phyloP scores from a whole-genome alignment of 2,329 filamentous ascomycete species.

The Aureobasidium namibiae region DNA sequence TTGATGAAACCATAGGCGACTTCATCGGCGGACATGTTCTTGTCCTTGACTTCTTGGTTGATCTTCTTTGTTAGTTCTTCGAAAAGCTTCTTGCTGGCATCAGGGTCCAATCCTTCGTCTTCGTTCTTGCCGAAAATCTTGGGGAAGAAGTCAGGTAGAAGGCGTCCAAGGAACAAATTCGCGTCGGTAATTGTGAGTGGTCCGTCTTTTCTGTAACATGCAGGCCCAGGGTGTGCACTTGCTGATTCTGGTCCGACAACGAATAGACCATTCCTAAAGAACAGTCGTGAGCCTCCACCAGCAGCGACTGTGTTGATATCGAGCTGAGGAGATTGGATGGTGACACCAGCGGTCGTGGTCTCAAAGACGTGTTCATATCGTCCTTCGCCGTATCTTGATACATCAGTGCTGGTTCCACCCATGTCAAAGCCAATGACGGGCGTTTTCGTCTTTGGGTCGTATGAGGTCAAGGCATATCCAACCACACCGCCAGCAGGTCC shows the following conservation, averaged over 20 bases:
- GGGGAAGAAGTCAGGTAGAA: conserved; percentile 86
- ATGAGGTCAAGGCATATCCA: conserved; percentile 85
- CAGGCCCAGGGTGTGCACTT: conserved; percentile 79
- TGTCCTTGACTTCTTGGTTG: conserved; percentile 60
- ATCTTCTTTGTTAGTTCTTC: conserved; percentile 68
- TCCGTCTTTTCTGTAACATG: conserved; percentile 83
- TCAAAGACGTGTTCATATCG: conserved; percentile 91
- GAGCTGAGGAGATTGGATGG: conserved; percentile 83
- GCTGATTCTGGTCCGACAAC: conserved; percentile 86
- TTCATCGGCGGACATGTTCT: conserved; percentile 66
- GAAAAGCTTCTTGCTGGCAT: conserved; percentile 68
- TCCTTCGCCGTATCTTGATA: conserved; percentile 71
- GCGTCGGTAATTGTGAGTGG: conserved; percentile 91
- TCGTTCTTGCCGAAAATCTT: conserved; percentile 92
- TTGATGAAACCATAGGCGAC: conserved; percentile 85
- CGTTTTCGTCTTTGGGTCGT: conserved; percentile 70
- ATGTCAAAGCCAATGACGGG: conserved; percentile 95
- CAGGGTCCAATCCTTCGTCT: conserved; percentile 66
- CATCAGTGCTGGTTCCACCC: conserved; percentile 88
- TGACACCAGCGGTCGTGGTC: conserved; percentile 88
- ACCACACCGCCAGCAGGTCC: conserved; percentile 91
- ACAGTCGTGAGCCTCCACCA: conserved; percentile 74
- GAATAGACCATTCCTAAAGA: conserved; percentile 84
- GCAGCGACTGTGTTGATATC: conserved; percentile 95
- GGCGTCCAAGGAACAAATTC: conserved; percentile 73